Conservation (phyloP, 2,329 filamentous ascomycete genomes). For the Corniculantispora saksenae region DNA sequence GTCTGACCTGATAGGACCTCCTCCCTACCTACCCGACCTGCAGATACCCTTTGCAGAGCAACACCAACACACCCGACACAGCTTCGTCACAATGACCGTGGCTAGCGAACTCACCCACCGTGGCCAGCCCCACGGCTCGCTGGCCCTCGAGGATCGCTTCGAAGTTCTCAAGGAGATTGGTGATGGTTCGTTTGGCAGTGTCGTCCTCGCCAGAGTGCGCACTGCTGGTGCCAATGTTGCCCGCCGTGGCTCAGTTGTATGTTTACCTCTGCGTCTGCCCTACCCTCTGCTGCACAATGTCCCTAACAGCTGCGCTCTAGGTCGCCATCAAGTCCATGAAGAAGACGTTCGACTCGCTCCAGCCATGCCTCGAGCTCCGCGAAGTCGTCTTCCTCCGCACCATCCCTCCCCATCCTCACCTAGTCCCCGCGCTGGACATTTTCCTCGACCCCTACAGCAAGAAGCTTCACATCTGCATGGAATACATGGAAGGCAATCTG, state of each 20-base stretch:
- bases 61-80: conserved; percentile 15
- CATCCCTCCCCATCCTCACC: conserved; percentile 81
- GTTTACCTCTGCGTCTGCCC: conserved; percentile 34
- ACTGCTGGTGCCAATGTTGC: conserved; percentile 87
- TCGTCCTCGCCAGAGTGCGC: conserved; percentile 86
- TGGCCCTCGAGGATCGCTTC: conserved; percentile 87
- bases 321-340: conserved; percentile 99
- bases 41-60: conserved; percentile 12
- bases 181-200: conserved; percentile 97
- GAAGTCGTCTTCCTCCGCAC: conserved; percentile 96
- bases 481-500: conserved; percentile 99
- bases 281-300: background rate
- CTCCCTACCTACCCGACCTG: conserved; percentile 3
- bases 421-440: conserved; percentile 97
- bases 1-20: conserved; percentile 16
- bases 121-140: conserved; percentile 59
- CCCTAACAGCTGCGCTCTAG: conserved; percentile 47
- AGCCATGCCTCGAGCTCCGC: conserved; percentile 85
- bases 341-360: conserved; percentile 94
- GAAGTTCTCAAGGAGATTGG: conserved; percentile 98
- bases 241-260: conserved; percentile 87
- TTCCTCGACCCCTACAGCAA: conserved; percentile 95
- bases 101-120: conserved; percentile 72
- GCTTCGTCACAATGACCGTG: conserved; percentile 66
- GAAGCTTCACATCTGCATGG: conserved; percentile 97